A percentile compares a stretch with the other conserved stretches of the same genome.
Conservation (phyloP, 2,329 filamentous ascomycete species). For the Diaporthe ampelina region DNA sequence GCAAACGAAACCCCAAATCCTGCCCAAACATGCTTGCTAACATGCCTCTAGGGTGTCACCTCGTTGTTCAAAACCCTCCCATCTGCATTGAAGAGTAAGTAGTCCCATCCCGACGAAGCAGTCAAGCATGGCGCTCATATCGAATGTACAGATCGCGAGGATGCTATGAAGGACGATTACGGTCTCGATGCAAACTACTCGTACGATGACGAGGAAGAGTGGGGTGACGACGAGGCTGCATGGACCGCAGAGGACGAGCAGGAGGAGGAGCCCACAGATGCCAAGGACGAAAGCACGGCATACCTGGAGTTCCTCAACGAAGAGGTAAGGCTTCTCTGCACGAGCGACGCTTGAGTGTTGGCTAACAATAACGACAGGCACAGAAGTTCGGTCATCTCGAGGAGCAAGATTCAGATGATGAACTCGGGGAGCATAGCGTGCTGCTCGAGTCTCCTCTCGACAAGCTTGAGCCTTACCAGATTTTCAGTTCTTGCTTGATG, state of each 20-base stretch:
- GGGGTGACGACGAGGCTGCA: slow-evolving; percentile 84
- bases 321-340: slow-evolving; percentile 69
- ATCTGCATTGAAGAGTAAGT: slow-evolving; percentile 84
- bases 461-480: slow-evolving; percentile 92
- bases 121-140: slow-evolving; percentile 44
- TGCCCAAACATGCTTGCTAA: slow-evolving; percentile 20
- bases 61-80: slow-evolving; percentile 93
- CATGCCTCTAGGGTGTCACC: slow-evolving; percentile 75
- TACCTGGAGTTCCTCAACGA: slow-evolving; percentile 97
- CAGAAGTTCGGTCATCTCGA: slow-evolving; percentile 82
- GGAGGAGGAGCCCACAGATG: slow-evolving; percentile 74
- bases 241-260: slow-evolving; percentile 83
- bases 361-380: slow-evolving; percentile 68
- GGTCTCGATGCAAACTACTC: slow-evolving; percentile 75
- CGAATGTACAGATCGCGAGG: slow-evolving; percentile 79
- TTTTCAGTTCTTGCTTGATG: slow-evolving; percentile 86
- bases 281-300: slow-evolving; percentile 90
- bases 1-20: background rate
- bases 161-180: slow-evolving; percentile 91
- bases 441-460: slow-evolving; percentile 94
- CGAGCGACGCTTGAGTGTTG: background rate
- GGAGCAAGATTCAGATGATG: slow-evolving; percentile 82
- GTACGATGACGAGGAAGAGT: slow-evolving; percentile 82
- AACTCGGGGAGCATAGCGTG: slow-evolving; percentile 92
- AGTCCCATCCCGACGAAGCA: too few relatives aligned